Percentiles rank a stretch among this genome's conserved stretches.
Conservation (phyloP, 139 green algal species). For the Nannochloris sp. region DNA sequence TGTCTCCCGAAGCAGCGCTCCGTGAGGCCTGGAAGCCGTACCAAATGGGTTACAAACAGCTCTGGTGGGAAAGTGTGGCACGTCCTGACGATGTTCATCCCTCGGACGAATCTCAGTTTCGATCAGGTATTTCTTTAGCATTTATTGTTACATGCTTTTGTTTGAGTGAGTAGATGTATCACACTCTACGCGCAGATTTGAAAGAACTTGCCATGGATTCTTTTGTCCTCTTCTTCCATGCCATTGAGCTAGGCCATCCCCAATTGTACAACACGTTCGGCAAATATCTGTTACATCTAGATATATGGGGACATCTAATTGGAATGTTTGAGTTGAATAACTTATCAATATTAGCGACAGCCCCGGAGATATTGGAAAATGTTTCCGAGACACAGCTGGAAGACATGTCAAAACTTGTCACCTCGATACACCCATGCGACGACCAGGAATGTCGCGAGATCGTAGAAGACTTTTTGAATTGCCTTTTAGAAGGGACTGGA, state of each 20-base stretch:
- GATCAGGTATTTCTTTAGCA: too few species aligned
- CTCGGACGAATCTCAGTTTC: constrained; percentile 20
- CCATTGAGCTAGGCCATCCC: constrained; percentile 18
- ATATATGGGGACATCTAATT: constrained; percentile 65
- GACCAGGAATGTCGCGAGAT: constrained; percentile 50
- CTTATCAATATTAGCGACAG: constrained; percentile 47
- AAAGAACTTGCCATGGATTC: constrained; percentile 60
- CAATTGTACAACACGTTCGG: constrained; percentile 27
- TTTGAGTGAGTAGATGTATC: too few species aligned
- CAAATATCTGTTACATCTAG: constrained; percentile 45
- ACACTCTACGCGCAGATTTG: constrained; percentile 28
- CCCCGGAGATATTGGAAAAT: constrained; percentile 3
- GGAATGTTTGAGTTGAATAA: constrained; percentile 99
- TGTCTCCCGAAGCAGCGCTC: too few species aligned
- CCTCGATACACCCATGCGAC: constrained; percentile 3
- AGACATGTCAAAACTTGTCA: constrained; percentile 21
- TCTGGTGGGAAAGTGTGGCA: constrained; percentile 81
- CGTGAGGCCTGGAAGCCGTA: constrained; percentile 33
- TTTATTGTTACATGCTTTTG: too few species aligned
- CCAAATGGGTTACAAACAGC: constrained; percentile 54
- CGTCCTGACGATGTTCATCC: constrained; percentile 48
- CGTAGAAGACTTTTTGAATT: constrained; percentile 50
- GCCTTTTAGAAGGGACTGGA: constrained; percentile 58
- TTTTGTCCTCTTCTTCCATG: constrained; percentile 52
- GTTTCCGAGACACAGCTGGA: not conserved